A percentile compares a stretch with the other conserved stretches of the same genome.
These are phyloP conservation scores for Coffea humblotiana DNA, from an alignment of 305 asterid species.

Conservation along the genomic window DNA sequence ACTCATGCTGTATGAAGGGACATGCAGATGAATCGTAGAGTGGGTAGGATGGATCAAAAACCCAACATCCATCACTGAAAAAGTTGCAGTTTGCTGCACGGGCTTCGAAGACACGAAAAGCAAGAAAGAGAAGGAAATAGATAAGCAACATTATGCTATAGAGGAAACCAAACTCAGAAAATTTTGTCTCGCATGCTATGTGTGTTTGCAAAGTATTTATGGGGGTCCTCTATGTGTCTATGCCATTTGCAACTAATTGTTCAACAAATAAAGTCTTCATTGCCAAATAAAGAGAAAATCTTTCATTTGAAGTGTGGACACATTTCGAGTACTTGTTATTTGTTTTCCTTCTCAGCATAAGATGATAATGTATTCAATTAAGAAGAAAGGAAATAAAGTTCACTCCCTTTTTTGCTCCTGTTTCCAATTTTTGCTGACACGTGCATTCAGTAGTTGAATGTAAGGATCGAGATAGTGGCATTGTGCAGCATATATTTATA, in stretches of 20 bases:
- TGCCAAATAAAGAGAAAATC: neutral
- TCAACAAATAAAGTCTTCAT: too few species aligned
- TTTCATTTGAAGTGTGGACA: neutral
- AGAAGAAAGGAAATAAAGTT: too few species aligned
- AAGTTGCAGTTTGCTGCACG: slow-evolving; percentile 17
- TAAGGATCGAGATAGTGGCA: too few species aligned
- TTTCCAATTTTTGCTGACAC: too few species aligned
- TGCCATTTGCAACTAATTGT: neutral
- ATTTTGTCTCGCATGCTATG: too few species aligned
- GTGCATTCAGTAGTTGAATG: too few species aligned
- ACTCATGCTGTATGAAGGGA: slow-evolving; percentile 18
- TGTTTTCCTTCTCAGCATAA: neutral
- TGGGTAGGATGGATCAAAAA: slow-evolving; percentile 14
- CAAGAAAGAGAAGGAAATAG: neutral
- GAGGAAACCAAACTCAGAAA: neutral
- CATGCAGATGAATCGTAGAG: slow-evolving; percentile 7
- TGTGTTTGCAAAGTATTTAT: neutral
- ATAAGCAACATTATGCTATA: neutral
- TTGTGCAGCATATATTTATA: too few species aligned
- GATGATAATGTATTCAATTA: too few species aligned
- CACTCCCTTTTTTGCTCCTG: too few species aligned
- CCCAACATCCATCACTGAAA: slow-evolving; percentile 15
- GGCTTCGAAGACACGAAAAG: neutral
- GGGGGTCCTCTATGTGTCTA: too few species aligned
- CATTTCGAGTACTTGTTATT: too few species aligned